A percentile compares a stretch with the other conserved stretches of the same genome.
Evolutionary conservation across 345 rosid species (phyloP).

Genomic region (Firmiana major): DNA sequence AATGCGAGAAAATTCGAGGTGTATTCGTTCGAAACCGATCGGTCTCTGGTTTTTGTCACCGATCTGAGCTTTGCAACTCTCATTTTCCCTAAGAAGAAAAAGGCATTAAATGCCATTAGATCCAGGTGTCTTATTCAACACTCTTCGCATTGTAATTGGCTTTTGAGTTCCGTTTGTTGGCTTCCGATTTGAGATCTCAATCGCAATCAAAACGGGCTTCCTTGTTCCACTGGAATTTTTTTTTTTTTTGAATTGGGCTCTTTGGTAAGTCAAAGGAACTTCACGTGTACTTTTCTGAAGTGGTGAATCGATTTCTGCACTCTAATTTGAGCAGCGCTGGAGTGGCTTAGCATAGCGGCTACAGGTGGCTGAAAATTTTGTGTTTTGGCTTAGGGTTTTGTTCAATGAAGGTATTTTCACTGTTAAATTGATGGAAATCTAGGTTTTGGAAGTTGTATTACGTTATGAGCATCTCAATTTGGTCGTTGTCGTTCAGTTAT

Average conservation of each 20-base stretch:
- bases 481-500: neutral
- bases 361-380: slow-evolving; percentile 13
- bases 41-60: slow-evolving; percentile 21
- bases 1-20: slow-evolving; percentile 13
- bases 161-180: neutral
- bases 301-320: slow-evolving; percentile 19
- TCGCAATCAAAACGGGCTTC: slow-evolving; percentile 8
- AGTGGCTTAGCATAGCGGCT: neutral
- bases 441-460: slow-evolving; percentile 30
- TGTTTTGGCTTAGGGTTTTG: slow-evolving; percentile 28
- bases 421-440: slow-evolving; percentile 19
- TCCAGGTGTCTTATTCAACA: slow-evolving; percentile 33
- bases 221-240: slow-evolving; percentile 3
- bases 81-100: neutral
- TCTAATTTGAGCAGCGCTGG: slow-evolving; percentile 7
- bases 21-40: slow-evolving; percentile 20
- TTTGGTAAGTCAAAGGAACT: slow-evolving; percentile 16
- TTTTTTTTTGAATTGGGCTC: slow-evolving; percentile 8
- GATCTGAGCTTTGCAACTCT: slow-evolving; percentile 24
- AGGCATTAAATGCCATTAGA: slow-evolving; percentile 37
- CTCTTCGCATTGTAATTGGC: slow-evolving; percentile 26
- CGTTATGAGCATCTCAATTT: slow-evolving; percentile 8
- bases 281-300: neutral
- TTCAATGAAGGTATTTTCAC: slow-evolving; percentile 13
- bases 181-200: slow-evolving; percentile 27